phyloP scores from a whole-genome alignment of 345 rosid genomes.

The Arabidopsis arenosa region DNA sequence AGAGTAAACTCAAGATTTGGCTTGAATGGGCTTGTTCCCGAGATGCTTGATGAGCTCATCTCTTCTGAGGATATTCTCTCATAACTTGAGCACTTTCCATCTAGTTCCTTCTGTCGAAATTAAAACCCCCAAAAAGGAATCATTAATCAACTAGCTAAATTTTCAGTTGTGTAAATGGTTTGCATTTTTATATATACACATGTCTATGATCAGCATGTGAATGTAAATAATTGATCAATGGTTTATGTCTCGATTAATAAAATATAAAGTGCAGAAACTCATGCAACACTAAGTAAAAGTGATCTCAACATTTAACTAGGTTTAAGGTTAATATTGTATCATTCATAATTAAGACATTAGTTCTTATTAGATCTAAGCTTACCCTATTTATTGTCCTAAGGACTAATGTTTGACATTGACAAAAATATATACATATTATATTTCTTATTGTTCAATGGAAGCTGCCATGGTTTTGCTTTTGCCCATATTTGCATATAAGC shows the following conservation, averaged over 20 bases:
- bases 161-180: neutral
- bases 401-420: slow-evolving; percentile 34
- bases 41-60: slow-evolving; percentile 71
- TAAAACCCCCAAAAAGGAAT: neutral
- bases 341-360: neutral
- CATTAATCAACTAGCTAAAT: neutral
- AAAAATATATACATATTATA: neutral
- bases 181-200: neutral
- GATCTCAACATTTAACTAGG: slow-evolving; percentile 11
- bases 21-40: slow-evolving; percentile 79
- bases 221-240: neutral
- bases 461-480: slow-evolving; percentile 32
- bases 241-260: neutral
- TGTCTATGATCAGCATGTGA: slow-evolving; percentile 9
- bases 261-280: slow-evolving; percentile 18
- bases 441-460: slow-evolving; percentile 21
- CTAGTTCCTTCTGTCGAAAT: slow-evolving; percentile 60
- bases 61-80: slow-evolving; percentile 76
- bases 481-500: slow-evolving; percentile 20
- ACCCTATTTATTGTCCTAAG: slow-evolving; percentile 13
- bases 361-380: slow-evolving; percentile 28
- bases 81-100: slow-evolving; percentile 70
- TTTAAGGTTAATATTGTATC: neutral
- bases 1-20: slow-evolving; percentile 96
- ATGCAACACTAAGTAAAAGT: slow-evolving; percentile 24